Percentiles rank a stretch among this genome's conserved stretches.
These are phyloP conservation scores for Punica granatum DNA, from an alignment of 345 rosid species.

Conservation along the genomic window DNA sequence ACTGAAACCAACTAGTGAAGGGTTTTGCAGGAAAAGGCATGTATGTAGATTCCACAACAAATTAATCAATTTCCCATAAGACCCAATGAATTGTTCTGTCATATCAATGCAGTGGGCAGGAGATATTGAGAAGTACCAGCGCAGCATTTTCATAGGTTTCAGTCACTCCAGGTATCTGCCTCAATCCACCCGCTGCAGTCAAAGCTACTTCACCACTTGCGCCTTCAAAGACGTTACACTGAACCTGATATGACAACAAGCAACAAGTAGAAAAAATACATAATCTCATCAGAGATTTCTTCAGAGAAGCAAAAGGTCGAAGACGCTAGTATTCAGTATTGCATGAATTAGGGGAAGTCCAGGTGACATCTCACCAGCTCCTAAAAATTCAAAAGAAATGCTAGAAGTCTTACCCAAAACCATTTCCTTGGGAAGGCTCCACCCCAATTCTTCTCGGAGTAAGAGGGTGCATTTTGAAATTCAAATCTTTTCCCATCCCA, in stretches of 20 bases:
- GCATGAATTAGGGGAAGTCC: not conserved
- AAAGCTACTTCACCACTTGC: conserved; percentile 78
- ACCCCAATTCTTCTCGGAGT: conserved; percentile 98
- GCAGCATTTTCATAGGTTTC: conserved; percentile 84
- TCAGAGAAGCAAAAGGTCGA: not conserved
- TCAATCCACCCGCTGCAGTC: conserved; percentile 88
- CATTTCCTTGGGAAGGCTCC: conserved; percentile 94
- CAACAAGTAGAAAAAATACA: conserved; percentile 9
- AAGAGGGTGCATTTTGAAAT: conserved; percentile 85
- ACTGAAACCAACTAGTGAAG: not conserved
- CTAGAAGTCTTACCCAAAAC: conserved; percentile 74
- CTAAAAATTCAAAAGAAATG: conserved; percentile 2
- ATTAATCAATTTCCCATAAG: not conserved
- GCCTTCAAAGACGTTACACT: conserved; percentile 85
- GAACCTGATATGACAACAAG: conserved; percentile 48
- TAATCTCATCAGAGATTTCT: not conserved
- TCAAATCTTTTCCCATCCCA: conserved; percentile 93
- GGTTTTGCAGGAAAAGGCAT: not conserved
- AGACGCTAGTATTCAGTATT: not conserved
- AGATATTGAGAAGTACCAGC: conserved; percentile 33
- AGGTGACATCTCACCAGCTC: not conserved
- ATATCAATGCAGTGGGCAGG: not conserved
- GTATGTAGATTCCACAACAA: not conserved
- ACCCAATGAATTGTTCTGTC: not conserved
- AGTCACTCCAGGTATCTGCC: conserved; percentile 68